These are phyloP conservation scores for Apiotrichum porosum DNA, from an alignment of 1,284 basidiomycete genomes.

Conservation along the genomic window DNA sequence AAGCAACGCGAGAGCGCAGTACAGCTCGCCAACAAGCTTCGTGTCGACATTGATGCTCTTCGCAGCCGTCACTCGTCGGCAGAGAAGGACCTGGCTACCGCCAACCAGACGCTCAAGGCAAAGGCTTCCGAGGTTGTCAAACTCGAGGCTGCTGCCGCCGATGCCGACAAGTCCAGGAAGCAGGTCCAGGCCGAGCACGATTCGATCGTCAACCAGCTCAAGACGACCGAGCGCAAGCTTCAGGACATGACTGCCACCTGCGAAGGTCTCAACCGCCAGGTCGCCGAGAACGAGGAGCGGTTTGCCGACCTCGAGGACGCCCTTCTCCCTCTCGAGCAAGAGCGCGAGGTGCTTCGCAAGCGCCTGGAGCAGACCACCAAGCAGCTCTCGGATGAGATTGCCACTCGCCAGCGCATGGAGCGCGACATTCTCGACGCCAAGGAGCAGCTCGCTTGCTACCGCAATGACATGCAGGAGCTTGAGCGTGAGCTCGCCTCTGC, in stretches of 20 bases:
- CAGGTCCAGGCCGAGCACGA: constrained; percentile 60
- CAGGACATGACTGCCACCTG: constrained; percentile 50
- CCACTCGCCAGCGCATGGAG: constrained; percentile 68
- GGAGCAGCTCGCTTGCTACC: constrained; percentile 62
- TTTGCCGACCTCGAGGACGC: constrained; percentile 83
- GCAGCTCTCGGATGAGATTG: constrained; percentile 45
- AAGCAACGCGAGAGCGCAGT: constrained; percentile 27
- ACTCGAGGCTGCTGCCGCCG: constrained; percentile 56
- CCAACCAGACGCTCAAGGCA: constrained; percentile 55
- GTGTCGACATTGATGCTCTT: constrained; percentile 47
- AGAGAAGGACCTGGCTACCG: constrained; percentile 54
- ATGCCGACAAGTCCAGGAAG: constrained; percentile 67
- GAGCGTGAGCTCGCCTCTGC: constrained; percentile 77
- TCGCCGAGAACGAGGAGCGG: constrained; percentile 60
- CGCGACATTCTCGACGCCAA: constrained; percentile 62
- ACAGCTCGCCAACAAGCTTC: constrained; percentile 42
- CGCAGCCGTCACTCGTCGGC: constrained; percentile 54
- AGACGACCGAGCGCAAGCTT: constrained; percentile 64
- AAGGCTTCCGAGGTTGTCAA: constrained; percentile 53
- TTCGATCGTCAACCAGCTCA: constrained; percentile 64
- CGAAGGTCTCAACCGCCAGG: constrained; percentile 55
- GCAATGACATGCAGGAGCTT: constrained; percentile 65
- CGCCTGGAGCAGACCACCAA: constrained; percentile 63
- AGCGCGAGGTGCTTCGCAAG: constrained; percentile 66
- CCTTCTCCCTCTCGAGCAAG: constrained; percentile 73